Base-by-base conservation (phyloP, 2,329 filamentous ascomycete genomes). In the Alternaria rosae region DNA sequence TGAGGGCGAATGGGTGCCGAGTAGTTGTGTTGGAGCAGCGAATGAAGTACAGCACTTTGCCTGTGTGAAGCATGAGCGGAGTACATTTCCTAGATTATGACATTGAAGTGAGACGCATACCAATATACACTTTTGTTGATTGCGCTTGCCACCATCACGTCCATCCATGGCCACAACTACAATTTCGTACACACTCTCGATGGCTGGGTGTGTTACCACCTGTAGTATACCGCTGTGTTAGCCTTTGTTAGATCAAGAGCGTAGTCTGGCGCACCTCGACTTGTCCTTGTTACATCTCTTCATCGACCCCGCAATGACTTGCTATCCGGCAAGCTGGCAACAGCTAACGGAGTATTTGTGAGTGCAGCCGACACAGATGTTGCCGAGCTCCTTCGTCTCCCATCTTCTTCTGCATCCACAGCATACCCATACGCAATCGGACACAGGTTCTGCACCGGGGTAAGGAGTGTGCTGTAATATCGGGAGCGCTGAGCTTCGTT, bases 371-470 rank as follows among this genome's bases (percentile, higher is more conserved):
- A 66, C 54, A 48, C 65, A 69, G 9, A 62, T 25, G 20, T 65
- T 28, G 6, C 67, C 60, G 41, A 68, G 25, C 47, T 69, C 57
- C 38, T 60, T 61, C 28, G 58, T 65, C 47, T 59, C 25, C 65
- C 65, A 69, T 26, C 42, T 54, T 43, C 61, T 61, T n/a, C 32
- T 44, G 43, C 67, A 69, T n/a, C 61, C 53, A 26, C 60, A 68
- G 20, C 67, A 68, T 20, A 43, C 17, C 65, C 65, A 68, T 13
- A 57, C 55, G 7, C 47, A 63, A 35, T 65, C 54, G 13, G 65
- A 54, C n/a, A 66, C 53, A 6, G 59, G 51, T 38, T 68, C 62
- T 7, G 57, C 59, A 28, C 53, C 65, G 3, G 60, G 62, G n/a
- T 62, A 60, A 21, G 62, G 62, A 1, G 10, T 51, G 25, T 67